Percentiles rank a stretch among this genome's conserved stretches.
Conservation (phyloP, 2,329 filamentous ascomycete genomes). For the Fusarium sublunatum region DNA sequence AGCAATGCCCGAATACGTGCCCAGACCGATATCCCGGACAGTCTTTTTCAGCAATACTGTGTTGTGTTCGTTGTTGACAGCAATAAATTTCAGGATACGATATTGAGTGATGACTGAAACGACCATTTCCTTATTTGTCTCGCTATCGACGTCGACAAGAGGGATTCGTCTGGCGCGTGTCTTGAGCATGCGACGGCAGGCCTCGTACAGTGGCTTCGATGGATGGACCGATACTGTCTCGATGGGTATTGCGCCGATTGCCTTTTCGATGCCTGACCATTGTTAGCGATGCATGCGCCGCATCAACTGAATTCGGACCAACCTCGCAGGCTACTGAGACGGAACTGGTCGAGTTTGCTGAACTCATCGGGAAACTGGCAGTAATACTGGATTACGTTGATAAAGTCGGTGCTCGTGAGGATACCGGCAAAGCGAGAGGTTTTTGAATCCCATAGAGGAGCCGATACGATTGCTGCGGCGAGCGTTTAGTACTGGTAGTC, state of each 20-base stretch:
- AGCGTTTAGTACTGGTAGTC: conserved; percentile 30
- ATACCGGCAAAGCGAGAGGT: conserved; percentile 93
- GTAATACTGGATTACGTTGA: conserved; percentile 99
- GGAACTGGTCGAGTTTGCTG: conserved; percentile 91
- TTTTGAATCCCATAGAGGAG: conserved; percentile 95
- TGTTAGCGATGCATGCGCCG: conserved; percentile 33
- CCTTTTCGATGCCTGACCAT: conserved; percentile 86
- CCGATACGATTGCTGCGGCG: conserved; percentile 88
- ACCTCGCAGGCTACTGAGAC: conserved; percentile 92
- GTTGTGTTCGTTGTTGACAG: conserved; percentile 87
- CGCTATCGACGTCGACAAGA: conserved; percentile 91
- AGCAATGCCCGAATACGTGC: conserved; percentile 82
- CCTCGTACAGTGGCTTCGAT: conserved; percentile 90
- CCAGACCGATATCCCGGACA: conserved; percentile 83
- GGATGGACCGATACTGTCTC: conserved; percentile 98
- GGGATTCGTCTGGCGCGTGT: conserved; percentile 94
- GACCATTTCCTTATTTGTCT: conserved; percentile 91
- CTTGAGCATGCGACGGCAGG: conserved; percentile 91
- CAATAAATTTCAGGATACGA: conserved; percentile 97
- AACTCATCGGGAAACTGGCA: conserved; percentile 95
- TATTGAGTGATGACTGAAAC: conserved; percentile 98
- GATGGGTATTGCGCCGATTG: conserved; percentile 88
- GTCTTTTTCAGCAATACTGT: conserved; percentile 91
- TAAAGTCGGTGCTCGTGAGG: conserved; percentile 95
- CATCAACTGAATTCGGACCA: conserved; percentile 33